A percentile compares a stretch with the other conserved stretches of the same genome.
Evolutionary conservation across 371 early-diverging fungal genomes (phyloP).

Genomic region (Lichtheimia hyalospora): DNA sequence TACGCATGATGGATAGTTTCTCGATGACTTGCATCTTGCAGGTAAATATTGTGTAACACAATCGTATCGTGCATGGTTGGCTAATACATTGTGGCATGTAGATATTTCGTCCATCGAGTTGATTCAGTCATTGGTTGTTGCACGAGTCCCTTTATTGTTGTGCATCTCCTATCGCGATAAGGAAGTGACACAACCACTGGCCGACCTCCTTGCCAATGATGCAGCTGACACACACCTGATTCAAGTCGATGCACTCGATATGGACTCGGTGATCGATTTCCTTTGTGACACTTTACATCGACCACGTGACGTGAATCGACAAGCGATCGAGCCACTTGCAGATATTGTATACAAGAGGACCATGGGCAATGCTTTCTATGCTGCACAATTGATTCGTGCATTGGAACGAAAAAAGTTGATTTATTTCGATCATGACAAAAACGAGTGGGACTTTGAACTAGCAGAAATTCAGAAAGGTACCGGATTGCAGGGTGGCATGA

Average conservation of each 20-base stretch:
- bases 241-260: conserved; percentile 29
- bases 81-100: neutral
- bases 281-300: conserved; percentile 39
- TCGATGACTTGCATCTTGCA: conserved; percentile 48
- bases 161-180: conserved; percentile 39
- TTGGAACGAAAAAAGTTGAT: conserved; percentile 43
- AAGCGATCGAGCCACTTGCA: conserved; percentile 17
- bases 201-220: conserved; percentile 22
- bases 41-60: conserved; percentile 6
- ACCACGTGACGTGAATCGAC: conserved; percentile 24
- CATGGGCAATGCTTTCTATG: conserved; percentile 43
- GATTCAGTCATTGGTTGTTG: conserved; percentile 29
- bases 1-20: conserved; percentile 21
- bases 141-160: conserved; percentile 29
- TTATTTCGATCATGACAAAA: conserved; percentile 45
- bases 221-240: conserved; percentile 23
- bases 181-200: conserved; percentile 20
- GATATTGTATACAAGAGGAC: conserved; percentile 34
- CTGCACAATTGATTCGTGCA: conserved; percentile 30
- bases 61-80: too few relatives aligned
- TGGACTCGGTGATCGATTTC: conserved; percentile 33
- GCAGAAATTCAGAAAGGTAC: conserved; percentile 24
- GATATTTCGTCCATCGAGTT: conserved; percentile 44
- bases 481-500: conserved; percentile 10
- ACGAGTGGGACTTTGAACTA: conserved; percentile 42